These are phyloP conservation scores for Malus sylvestris DNA, from an alignment of 306 rosid species.

Conservation along the genomic window DNA sequence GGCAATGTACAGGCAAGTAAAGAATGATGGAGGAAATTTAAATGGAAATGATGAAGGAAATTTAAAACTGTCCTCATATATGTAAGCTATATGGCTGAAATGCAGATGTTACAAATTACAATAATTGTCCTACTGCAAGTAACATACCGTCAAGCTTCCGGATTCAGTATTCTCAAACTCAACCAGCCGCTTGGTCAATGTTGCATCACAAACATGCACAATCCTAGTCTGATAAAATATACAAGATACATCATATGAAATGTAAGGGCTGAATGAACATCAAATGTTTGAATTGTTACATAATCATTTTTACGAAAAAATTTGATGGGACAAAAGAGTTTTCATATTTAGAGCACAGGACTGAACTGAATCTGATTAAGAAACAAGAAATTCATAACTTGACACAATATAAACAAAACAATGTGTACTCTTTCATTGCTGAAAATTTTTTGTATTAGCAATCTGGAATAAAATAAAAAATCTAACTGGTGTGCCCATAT, in stretches of 20 bases:
- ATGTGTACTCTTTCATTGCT: not conserved
- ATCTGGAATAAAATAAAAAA: not conserved
- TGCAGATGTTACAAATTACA: not conserved
- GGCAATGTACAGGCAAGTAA: not conserved
- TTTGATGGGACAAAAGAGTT: not conserved
- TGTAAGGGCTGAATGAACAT: not conserved
- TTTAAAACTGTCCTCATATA: conserved; percentile 22
- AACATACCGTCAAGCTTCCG: conserved; percentile 77
- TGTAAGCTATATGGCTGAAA: not conserved
- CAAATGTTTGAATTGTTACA: not conserved
- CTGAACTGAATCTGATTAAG: not conserved
- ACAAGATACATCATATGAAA: not conserved
- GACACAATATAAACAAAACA: not conserved
- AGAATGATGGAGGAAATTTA: not conserved
- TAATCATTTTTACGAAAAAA: not conserved
- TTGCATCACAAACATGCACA: conserved; percentile 86
- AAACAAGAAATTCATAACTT: not conserved
- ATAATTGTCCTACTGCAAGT: not conserved
- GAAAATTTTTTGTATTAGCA: not conserved
- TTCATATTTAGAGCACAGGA: not conserved
- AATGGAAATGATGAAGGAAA: not conserved
- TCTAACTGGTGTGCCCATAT: not conserved
- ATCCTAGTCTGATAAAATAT: conserved; percentile 48
- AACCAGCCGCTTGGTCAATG: conserved; percentile 73
- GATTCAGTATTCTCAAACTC: conserved; percentile 90